These are phyloP conservation scores for Nicotiana undulata DNA, from an alignment of 257 asterid genomes.

Conservation along the genomic window DNA sequence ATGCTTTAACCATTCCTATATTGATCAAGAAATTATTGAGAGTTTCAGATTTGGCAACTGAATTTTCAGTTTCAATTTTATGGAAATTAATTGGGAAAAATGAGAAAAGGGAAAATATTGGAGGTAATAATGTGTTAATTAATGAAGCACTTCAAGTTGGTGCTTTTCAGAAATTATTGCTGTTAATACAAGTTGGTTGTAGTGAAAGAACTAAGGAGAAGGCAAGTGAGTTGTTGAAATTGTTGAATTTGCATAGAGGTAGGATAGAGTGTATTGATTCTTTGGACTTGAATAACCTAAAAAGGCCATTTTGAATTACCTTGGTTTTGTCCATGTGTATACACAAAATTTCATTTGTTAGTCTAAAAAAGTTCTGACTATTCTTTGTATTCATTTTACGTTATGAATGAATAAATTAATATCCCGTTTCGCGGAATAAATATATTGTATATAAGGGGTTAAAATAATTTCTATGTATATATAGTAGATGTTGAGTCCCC, in stretches of 20 bases:
- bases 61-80: constrained; percentile 42
- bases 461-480: too few species aligned
- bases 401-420: too few species aligned
- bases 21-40: constrained; percentile 49
- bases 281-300: constrained; percentile 41
- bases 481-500: too few species aligned
- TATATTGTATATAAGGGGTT: too few species aligned
- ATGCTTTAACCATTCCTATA: constrained; percentile 35
- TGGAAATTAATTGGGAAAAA: constrained; percentile 24
- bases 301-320: constrained; percentile 32
- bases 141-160: constrained; percentile 46
- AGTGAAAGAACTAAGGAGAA: constrained; percentile 41
- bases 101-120: background rate
- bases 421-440: too few species aligned
- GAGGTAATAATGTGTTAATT: constrained; percentile 2
- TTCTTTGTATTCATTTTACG: background rate
- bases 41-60: constrained; percentile 44
- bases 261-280: constrained; percentile 38
- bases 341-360: background rate
- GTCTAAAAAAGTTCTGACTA: background rate
- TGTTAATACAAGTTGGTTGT: constrained; percentile 46
- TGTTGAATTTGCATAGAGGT: constrained; percentile 27
- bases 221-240: constrained; percentile 37
- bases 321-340: background rate
- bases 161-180: constrained; percentile 44